Evolutionary conservation across 306 rosid species (phyloP).

Genomic region (Citrullus amarus): DNA sequence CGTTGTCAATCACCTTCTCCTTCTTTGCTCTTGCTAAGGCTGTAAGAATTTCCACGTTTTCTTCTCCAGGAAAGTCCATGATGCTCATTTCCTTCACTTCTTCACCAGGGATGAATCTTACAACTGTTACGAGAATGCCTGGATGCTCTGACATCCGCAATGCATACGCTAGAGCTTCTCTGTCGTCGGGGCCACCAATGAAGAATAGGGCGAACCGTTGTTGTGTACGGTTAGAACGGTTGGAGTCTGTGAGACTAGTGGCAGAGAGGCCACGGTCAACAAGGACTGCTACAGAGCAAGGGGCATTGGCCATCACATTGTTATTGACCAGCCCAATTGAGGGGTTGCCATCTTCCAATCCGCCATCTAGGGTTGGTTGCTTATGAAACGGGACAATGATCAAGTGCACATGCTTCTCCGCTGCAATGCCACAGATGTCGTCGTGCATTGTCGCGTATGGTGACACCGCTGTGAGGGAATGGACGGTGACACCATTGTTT

Average conservation of each 20-base stretch:
- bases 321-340: conserved; percentile 16
- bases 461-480: conserved; percentile 25
- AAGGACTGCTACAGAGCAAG: conserved; percentile 20
- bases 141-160: conserved; percentile 43
- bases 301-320: conserved; percentile 20
- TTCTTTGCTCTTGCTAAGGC: neutral
- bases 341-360: conserved; percentile 15
- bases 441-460: conserved; percentile 32
- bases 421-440: conserved; percentile 29
- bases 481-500: conserved; percentile 10
- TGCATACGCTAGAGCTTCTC: conserved; percentile 47
- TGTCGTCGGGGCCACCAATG: conserved; percentile 43
- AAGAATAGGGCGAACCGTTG: conserved; percentile 21
- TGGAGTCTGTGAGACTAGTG: neutral
- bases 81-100: conserved; percentile 8
- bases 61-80: neutral
- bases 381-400: conserved; percentile 24
- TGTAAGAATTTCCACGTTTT: conserved; percentile 7
- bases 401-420: conserved; percentile 24
- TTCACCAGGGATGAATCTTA: conserved; percentile 19
- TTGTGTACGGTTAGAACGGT: neutral
- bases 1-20: conserved; percentile 17
- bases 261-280: conserved; percentile 22
- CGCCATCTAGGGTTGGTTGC: conserved; percentile 12
- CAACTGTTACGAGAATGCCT: conserved; percentile 15